Evolutionary conservation across 164 flowering plant species (phyloP).

Genomic region (Kingdonia uniflora): DNA sequence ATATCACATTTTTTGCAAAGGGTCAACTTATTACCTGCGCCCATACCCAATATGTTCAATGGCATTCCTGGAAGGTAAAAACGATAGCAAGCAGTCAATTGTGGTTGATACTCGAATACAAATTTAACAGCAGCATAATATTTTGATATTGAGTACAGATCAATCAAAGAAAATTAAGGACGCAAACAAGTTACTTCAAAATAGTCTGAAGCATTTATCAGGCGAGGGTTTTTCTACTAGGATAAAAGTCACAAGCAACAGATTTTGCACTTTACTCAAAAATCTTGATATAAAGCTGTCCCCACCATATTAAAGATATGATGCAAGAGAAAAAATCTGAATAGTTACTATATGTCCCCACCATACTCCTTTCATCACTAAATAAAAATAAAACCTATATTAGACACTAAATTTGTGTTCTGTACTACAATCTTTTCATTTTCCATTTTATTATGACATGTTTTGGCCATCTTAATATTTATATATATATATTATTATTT

Average conservation of each 20-base stretch:
- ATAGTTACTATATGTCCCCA: no score
- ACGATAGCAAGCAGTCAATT: background rate
- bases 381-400: no score
- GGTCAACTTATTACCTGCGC: constrained; percentile 39
- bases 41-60: constrained; percentile 59
- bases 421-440: no score
- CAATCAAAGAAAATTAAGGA: background rate
- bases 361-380: no score
- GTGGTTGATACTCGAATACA: background rate
- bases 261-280: background rate
- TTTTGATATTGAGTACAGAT: background rate
- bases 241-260: background rate
- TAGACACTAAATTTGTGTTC: no score
- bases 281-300: no score
- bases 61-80: constrained; percentile 51
- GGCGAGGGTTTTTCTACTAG: background rate
- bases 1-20: no score
- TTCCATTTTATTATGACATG: no score
- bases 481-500: no score
- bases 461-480: no score
- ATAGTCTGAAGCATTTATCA: background rate
- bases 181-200: background rate
- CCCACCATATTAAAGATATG: no score
- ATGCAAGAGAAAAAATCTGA: no score
- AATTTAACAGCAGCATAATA: background rate